Evolutionary conservation across 176 grass and related monocot species (phyloP).

Genomic region (Avena sativa): DNA sequence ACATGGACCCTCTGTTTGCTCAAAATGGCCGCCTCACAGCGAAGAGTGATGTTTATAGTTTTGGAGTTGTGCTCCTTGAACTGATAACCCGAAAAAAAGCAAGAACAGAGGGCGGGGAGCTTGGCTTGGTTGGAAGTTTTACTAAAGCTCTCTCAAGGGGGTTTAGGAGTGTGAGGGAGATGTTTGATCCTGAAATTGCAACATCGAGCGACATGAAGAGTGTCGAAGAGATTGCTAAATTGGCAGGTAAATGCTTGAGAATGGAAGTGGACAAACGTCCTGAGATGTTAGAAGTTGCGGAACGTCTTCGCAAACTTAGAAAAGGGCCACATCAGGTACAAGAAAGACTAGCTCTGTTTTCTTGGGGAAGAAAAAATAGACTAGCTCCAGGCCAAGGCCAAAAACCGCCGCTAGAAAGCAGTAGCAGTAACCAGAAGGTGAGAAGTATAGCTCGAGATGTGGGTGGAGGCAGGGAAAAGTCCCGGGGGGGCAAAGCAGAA

Average conservation of each 20-base stretch:
- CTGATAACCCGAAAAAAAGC: not conserved
- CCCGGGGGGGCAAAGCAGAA: too few relatives aligned
- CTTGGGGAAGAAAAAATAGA: not conserved
- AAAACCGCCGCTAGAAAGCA: not conserved
- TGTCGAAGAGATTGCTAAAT: not conserved
- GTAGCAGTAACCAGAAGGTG: not conserved
- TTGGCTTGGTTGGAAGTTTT: not conserved
- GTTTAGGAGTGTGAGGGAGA: not conserved
- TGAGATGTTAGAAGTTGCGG: slow-evolving; percentile 2
- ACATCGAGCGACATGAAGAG: not conserved
- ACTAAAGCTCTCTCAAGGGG: not conserved
- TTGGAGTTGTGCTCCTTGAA: not conserved
- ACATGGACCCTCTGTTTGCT: slow-evolving; percentile 12
- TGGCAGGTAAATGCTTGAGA: not conserved
- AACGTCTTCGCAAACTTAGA: not conserved
- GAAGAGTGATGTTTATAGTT: slow-evolving; percentile 24
- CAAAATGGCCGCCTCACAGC: not conserved
- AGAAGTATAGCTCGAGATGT: too few relatives aligned
- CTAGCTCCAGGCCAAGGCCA: not conserved
- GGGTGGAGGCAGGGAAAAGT: too few relatives aligned
- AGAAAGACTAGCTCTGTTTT: not conserved
- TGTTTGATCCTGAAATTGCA: slow-evolving; percentile 10
- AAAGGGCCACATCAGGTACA: not conserved
- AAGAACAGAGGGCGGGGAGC: not conserved
- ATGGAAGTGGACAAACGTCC: not conserved